phyloP scores from a whole-genome alignment of 1,139 yeast genomes.

The Schwanniomyces etchellsii region DNA sequence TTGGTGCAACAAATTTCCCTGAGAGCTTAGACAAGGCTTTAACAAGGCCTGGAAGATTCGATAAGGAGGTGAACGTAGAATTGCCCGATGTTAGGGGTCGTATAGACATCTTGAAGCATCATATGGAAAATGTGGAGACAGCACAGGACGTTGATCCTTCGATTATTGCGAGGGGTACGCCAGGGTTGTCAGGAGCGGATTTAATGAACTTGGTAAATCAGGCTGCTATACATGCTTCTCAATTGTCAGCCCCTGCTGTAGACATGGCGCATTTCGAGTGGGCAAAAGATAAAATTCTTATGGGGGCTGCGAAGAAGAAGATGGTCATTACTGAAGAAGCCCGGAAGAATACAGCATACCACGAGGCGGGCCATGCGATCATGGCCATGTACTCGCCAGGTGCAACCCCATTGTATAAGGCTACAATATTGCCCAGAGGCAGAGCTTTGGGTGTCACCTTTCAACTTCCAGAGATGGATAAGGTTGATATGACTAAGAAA shows the following conservation, averaged over 20 bases:
- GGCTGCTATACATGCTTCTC: constrained; percentile 97
- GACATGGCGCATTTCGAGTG: constrained; percentile 93
- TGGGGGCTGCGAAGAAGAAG: constrained; percentile 97
- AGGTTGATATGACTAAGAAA: constrained; percentile 83
- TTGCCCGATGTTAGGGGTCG: constrained; percentile 98
- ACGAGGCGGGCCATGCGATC: constrained; percentile 98
- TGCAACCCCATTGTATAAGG: constrained; percentile 95
- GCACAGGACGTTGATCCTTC: constrained; percentile 83
- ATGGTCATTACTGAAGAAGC: constrained; percentile 97
- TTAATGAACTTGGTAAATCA: constrained; percentile 92
- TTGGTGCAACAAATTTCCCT: constrained; percentile 98
- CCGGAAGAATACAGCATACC: constrained; percentile 90
- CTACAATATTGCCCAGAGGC: constrained; percentile 95
- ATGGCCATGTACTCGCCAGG: constrained; percentile 94
- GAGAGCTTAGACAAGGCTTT: constrained; percentile 94
- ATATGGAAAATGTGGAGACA: constrained; percentile 85
- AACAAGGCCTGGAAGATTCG: constrained; percentile 98
- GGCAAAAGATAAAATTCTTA: constrained; percentile 96
- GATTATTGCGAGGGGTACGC: constrained; percentile 91
- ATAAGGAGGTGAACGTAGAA: constrained; percentile 90
- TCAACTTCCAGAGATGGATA: constrained; percentile 98
- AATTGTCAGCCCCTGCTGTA: constrained; percentile 83
- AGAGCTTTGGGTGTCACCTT: constrained; percentile 94
- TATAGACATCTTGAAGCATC: constrained; percentile 85
- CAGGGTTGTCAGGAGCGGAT: constrained; percentile 97